phyloP scores from a whole-genome alignment of 1,284 basidiomycete species.

The Boletus smithii region DNA sequence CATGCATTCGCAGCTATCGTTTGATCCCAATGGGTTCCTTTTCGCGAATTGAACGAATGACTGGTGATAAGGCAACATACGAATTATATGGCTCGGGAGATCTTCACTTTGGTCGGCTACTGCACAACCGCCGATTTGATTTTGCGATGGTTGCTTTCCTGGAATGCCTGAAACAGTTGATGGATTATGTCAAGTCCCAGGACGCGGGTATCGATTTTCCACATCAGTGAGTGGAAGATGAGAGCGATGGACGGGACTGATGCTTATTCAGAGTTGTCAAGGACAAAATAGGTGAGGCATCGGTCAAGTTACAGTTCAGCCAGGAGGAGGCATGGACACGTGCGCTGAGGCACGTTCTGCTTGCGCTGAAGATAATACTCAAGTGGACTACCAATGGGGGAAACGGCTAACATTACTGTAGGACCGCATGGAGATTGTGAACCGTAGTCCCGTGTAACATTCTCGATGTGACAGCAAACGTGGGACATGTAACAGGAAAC shows the following conservation, averaged over 20 bases:
- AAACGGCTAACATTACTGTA: conserved; percentile 48
- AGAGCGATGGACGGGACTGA: conserved; percentile 12
- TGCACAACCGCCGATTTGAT: conserved; percentile 95
- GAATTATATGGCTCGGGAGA: conserved; percentile 92
- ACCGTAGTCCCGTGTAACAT: too few relatives aligned
- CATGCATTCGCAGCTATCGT: conserved; percentile 59
- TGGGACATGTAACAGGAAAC: too few relatives aligned
- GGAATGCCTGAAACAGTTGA: conserved; percentile 88
- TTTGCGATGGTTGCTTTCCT: conserved; percentile 94
- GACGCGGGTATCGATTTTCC: conserved; percentile 78
- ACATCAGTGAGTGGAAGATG: conserved; percentile 62
- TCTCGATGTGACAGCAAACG: too few relatives aligned
- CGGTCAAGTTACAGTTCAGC: conserved; percentile 90
- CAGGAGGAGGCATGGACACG: conserved; percentile 97
- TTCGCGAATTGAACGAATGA: conserved; percentile 83
- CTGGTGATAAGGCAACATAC: conserved; percentile 79
- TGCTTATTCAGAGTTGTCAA: conserved; percentile 67
- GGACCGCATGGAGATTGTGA: too few relatives aligned
- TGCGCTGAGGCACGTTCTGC: conserved; percentile 85
- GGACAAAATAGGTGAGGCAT: conserved; percentile 94
- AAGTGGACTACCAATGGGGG: conserved; percentile 80
- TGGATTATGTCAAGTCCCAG: conserved; percentile 76
- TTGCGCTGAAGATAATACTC: conserved; percentile 82
- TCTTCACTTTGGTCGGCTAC: conserved; percentile 78
- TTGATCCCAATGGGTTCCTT: conserved; percentile 91